A percentile compares a stretch with the other conserved stretches of the same genome.
Conservation (phyloP, 257 asterid species). For the Solanum etuberosum region DNA sequence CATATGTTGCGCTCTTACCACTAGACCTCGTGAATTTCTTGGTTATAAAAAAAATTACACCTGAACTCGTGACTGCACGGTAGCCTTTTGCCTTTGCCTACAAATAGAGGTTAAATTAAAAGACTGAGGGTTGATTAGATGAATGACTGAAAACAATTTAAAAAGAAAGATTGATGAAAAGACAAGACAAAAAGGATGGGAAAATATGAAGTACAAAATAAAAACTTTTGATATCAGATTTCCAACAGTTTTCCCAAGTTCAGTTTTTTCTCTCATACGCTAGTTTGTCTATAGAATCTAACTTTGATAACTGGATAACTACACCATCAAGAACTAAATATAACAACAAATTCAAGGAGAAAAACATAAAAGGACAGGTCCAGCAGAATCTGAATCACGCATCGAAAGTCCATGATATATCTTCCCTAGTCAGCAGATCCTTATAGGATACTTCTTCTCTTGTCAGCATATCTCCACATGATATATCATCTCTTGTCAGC, state of each 20-base stretch:
- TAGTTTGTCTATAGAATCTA: background rate
- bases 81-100: background rate
- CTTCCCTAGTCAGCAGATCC: background rate
- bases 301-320: background rate
- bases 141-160: background rate
- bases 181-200: background rate
- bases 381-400: background rate
- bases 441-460: background rate
- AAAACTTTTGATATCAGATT: background rate
- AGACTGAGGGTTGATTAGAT: background rate
- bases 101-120: background rate
- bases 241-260: background rate
- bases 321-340: background rate
- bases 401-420: background rate
- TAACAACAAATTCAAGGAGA: background rate
- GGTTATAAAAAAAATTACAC: background rate
- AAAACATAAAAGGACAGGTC: background rate
- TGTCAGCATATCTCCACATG: background rate
- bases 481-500: slow-evolving; percentile 1
- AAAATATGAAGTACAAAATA: background rate
- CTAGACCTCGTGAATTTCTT: background rate
- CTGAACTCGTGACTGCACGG: background rate
- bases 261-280: background rate
- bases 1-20: background rate
- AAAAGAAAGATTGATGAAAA: background rate